These are phyloP conservation scores for Mangifera indica DNA, from an alignment of 345 rosid genomes.

Conservation along the genomic window DNA sequence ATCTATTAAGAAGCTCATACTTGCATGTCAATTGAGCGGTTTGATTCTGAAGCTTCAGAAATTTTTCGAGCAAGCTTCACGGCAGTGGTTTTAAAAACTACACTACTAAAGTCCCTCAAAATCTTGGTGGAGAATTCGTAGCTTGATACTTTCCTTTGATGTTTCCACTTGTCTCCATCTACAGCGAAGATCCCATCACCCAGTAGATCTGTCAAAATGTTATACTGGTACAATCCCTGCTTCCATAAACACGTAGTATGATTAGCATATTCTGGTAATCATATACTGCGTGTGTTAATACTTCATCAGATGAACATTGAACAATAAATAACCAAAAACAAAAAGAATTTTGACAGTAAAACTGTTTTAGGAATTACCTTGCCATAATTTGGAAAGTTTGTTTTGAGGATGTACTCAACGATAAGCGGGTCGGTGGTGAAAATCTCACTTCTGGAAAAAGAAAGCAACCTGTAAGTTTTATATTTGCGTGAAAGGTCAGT, in stretches of 20 bases:
- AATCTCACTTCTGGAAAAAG: conserved; percentile 3
- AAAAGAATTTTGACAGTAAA: too few species aligned
- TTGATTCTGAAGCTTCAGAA: conserved; percentile 21
- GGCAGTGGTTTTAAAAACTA: conserved; percentile 26
- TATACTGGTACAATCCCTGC: conserved; percentile 15
- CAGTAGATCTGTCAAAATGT: conserved; percentile 6
- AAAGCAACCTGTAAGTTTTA: conserved; percentile 2
- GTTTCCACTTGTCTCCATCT: conserved; percentile 45
- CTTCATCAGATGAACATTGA: too few species aligned
- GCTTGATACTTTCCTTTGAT: conserved; percentile 38
- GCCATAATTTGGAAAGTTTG: conserved; percentile 30
- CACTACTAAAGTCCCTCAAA: conserved; percentile 34
- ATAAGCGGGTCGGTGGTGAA: conserved; percentile 22
- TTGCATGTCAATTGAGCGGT: conserved; percentile 27
- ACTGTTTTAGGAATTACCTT: conserved; percentile 15
- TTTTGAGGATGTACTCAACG: conserved; percentile 37
- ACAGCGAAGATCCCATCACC: conserved; percentile 45
- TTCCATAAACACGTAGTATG: background rate
- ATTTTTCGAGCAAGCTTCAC: conserved; percentile 27
- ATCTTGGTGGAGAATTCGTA: conserved; percentile 35
- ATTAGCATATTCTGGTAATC: too few species aligned
- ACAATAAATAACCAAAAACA: too few species aligned
- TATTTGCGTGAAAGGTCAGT: conserved; percentile 7
- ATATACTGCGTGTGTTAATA: too few species aligned
- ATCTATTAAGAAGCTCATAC: background rate